Base-by-base conservation (phyloP, 306 rosid genomes). In the Herpetospermum pedunculosum region DNA sequence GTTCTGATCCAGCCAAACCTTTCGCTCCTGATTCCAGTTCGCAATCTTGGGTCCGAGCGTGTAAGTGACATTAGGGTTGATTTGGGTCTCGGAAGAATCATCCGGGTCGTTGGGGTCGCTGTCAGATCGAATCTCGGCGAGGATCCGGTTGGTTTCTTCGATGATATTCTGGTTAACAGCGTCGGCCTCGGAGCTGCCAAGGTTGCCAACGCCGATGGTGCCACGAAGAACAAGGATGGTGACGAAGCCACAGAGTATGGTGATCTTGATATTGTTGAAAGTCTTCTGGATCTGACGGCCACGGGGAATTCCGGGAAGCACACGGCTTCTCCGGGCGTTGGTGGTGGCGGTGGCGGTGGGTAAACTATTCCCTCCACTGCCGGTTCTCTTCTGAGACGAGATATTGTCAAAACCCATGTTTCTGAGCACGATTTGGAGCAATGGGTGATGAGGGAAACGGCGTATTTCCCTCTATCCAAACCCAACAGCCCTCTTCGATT, bases 221-320 rank as follows among this genome's bases (percentile, higher is more conserved):
- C 99, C 99, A 6, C 99, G 96, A 12, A 94, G 95, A 59, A 94
- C 99, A 47, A 94, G 92, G 82, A 94, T 94, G 72, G 99, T 91
- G 47, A 94, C 92, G 79, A 94, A 94, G 58, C 99, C 99, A 63
- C 99, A 94, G 41, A 94, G 88, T 63, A 94, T 78, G 0, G 99
- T 91, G 80, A 94, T 92, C 83, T 91, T 94, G 77, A 94, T 77
- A 77, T 89, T 94, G 91, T 94, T 91, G 87, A 88, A 88, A 44
- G 97, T 94, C 70, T 91, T 94, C 53, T 84, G 87, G 84, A 89
- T 85, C 97, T 93, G 96, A 6, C 96, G 91, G 50, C 95, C 95
- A n/a, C 99, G 97, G 0, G 92, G 90, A 5, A 84, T 52, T 26
- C 47, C 43, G 13, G 78, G 47, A 0, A 75, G 21, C 18, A 88